Evolutionary conservation across 2,329 filamentous ascomycete genomes (phyloP).

Genomic region (Fusarium algeriense): DNA sequence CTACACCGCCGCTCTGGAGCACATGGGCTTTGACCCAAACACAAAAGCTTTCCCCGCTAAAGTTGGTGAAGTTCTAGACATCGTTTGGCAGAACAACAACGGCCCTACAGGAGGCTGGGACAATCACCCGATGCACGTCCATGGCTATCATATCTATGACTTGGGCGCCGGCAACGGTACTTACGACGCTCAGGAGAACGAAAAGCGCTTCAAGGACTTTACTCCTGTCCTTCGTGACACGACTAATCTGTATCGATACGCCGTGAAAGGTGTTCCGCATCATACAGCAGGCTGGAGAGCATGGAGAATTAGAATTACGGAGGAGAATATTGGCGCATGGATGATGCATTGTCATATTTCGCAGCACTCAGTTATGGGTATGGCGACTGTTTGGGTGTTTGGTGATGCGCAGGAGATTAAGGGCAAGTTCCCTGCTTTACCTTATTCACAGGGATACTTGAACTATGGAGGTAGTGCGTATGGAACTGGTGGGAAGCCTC

Average conservation of each 20-base stretch:
- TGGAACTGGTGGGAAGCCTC: constrained; percentile 50
- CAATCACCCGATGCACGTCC: constrained; percentile 28
- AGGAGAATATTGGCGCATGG: constrained; percentile 67
- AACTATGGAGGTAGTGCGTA: constrained; percentile 60
- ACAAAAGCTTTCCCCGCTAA: constrained; percentile 64
- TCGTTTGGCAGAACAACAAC: constrained; percentile 61
- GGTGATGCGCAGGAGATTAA: constrained; percentile 41
- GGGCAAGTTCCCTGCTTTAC: constrained; percentile 42
- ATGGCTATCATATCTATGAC: constrained; percentile 31
- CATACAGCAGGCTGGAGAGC: constrained; percentile 68
- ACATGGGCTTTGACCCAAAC: constrained; percentile 66
- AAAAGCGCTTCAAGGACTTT: constrained; percentile 21
- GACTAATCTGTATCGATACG: constrained; percentile 66
- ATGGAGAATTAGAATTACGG: constrained; percentile 63
- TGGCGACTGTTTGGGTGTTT: constrained; percentile 48
- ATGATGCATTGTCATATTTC: constrained; percentile 72
- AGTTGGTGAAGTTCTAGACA: constrained; percentile 68
- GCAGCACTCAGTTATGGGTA: constrained; percentile 69
- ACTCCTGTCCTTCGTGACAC: constrained; percentile 29
- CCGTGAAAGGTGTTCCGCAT: constrained; percentile 53
- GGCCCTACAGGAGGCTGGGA: constrained; percentile 48
- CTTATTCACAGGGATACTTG: constrained; percentile 57
- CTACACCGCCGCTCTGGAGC: constrained; percentile 62
- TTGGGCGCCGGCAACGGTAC: constrained; percentile 26
- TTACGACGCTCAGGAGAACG: constrained; percentile 18